phyloP scores from a whole-genome alignment of 2,329 filamentous ascomycete species.

The Purpureocillium takamizusanense region DNA sequence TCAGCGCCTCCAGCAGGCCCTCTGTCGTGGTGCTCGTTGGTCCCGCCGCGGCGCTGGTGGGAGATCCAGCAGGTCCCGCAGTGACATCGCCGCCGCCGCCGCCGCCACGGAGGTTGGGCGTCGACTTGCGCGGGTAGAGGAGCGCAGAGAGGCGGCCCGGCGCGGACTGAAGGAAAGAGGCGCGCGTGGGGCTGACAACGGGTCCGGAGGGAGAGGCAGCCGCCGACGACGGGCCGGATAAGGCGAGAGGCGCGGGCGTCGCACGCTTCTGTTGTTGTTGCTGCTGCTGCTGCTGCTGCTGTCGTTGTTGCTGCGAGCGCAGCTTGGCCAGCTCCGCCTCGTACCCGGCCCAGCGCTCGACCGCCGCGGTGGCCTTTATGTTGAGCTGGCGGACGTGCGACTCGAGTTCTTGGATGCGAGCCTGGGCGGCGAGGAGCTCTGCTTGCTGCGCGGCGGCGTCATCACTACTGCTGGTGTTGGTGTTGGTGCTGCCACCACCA shows the following conservation, averaged over 20 bases:
- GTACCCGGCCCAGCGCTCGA: constrained; percentile 65
- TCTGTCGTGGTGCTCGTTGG: constrained; percentile 19
- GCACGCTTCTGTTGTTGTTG: constrained; percentile 6
- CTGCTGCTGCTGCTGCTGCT: constrained; percentile 14
- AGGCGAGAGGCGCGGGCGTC: background rate
- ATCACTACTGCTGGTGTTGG: too few species aligned
- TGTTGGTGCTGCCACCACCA: too few species aligned
- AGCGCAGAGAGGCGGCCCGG: constrained; percentile 36
- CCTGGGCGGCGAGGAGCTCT: constrained; percentile 44
- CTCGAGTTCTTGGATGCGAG: constrained; percentile 60
- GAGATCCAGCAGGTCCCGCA: too few species aligned
- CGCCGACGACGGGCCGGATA: too few species aligned
- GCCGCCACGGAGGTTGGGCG: constrained; percentile 10
- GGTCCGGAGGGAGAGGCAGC: constrained; percentile 3
- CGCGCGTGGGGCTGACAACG: constrained; percentile 20
- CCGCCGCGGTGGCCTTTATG: constrained; percentile 57
- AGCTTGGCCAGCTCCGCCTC: constrained; percentile 65
- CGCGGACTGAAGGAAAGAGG: constrained; percentile 37
- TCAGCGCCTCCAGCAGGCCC: constrained; percentile 54
- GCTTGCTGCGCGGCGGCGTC: constrained; percentile 21
- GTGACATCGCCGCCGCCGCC: constrained; percentile 3
- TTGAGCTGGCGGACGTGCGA: constrained; percentile 61
- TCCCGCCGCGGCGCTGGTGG: too few species aligned
- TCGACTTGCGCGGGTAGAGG: constrained; percentile 36
- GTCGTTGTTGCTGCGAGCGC: constrained; percentile 26